A percentile compares a stretch with the other conserved stretches of the same genome.
Evolutionary conservation across 805 yeast genomes (phyloP).

Genomic region (Naumovozyma castellii): DNA sequence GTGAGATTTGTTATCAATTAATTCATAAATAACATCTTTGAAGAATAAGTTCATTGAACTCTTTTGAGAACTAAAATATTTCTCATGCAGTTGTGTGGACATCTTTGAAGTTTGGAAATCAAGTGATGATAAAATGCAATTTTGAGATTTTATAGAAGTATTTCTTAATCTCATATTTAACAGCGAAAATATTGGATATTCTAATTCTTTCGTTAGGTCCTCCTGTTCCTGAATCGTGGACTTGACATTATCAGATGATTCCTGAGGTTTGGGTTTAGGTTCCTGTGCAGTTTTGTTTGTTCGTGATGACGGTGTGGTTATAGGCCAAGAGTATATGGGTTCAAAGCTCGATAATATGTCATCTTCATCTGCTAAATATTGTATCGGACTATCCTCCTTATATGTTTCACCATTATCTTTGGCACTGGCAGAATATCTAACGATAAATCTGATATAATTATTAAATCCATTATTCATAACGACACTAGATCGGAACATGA

Average conservation of each 20-base stretch:
- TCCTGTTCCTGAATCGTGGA: not conserved
- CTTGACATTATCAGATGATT: not conserved
- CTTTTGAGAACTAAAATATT: constrained; percentile 1
- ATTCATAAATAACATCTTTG: constrained; percentile 12
- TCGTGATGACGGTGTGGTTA: not conserved
- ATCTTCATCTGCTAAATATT: constrained; percentile 10
- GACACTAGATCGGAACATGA: constrained; percentile 22
- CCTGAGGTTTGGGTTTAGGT: not conserved
- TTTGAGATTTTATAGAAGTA: constrained; percentile 12
- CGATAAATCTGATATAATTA: constrained; percentile 16
- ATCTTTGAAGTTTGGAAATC: constrained; percentile 28
- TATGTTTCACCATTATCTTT: not conserved
- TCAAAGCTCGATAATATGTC: constrained; percentile 21
- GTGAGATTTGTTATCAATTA: constrained; percentile 15
- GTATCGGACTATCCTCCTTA: not conserved
- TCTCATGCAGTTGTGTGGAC: constrained; percentile 12
- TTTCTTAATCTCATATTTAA: constrained; percentile 28
- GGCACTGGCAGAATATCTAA: not conserved
- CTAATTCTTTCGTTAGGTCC: constrained; percentile 4
- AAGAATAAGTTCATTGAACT: constrained; percentile 7
- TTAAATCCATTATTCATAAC: constrained; percentile 29
- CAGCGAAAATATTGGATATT: constrained; percentile 26
- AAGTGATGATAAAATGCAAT: constrained; percentile 23
- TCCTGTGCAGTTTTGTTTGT: not conserved
- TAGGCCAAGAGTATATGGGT: constrained; percentile 15